Evolutionary conservation across 805 yeast species (phyloP).

Genomic region (Candida maltosa): DNA sequence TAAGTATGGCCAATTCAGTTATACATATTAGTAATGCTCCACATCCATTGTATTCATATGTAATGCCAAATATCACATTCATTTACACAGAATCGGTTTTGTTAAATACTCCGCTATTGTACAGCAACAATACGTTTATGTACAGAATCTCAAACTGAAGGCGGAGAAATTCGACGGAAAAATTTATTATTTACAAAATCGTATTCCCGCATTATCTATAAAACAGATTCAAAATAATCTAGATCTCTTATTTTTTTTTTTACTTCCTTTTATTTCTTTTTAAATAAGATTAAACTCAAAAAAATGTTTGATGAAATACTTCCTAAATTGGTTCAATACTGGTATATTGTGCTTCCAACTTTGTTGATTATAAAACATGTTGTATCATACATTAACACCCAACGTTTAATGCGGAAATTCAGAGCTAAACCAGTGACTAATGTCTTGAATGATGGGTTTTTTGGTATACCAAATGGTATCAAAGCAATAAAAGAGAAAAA

Average conservation of each 20-base stretch:
- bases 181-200: too few species aligned
- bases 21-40: too few species aligned
- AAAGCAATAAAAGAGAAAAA: conserved; percentile 11
- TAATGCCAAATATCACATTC: too few species aligned
- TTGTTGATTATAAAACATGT: background rate
- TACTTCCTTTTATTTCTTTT: too few species aligned
- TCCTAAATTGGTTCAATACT: background rate
- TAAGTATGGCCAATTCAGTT: too few species aligned
- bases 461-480: conserved; percentile 17
- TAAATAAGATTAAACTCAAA: background rate
- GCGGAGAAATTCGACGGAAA: too few species aligned
- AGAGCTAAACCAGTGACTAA: conserved; percentile 13
- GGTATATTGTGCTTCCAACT: background rate
- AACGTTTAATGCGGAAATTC: conserved; percentile 7
- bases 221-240: background rate
- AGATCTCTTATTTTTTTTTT: background rate
- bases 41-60: too few species aligned
- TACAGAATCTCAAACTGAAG: too few species aligned
- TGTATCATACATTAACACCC: background rate
- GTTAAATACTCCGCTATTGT: too few species aligned
- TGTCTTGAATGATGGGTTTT: conserved; percentile 9
- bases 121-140: too few species aligned
- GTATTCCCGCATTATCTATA: too few species aligned
- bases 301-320: background rate
- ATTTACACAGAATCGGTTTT: too few species aligned